Percentiles rank a stretch among this genome's conserved stretches.
Evolutionary conservation across 495 filamentous ascomycete species (phyloP).

Genomic region (Penicillium antarcticum): DNA sequence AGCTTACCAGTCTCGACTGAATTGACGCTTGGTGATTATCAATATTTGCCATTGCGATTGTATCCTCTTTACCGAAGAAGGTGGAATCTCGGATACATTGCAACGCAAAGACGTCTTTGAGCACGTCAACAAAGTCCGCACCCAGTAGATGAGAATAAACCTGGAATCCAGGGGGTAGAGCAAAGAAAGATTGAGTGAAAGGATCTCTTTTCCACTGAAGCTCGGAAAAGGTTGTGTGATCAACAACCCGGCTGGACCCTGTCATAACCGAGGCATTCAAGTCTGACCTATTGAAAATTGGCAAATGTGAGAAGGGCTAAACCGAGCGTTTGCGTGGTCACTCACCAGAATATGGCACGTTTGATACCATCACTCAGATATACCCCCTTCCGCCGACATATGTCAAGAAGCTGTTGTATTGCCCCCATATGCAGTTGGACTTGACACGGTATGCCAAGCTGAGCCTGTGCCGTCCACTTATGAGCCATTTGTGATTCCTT

Average conservation of each 20-base stretch:
- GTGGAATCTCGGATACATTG: slow-evolving; percentile 34
- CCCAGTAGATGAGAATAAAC: slow-evolving; percentile 15
- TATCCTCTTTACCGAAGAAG: slow-evolving; percentile 15
- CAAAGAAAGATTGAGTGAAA: slow-evolving; percentile 19
- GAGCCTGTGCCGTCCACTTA: slow-evolving; percentile 19
- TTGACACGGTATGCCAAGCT: slow-evolving; percentile 22
- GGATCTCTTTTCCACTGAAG: slow-evolving; percentile 35
- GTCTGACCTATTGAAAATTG: slow-evolving; percentile 26
- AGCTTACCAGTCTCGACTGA: slow-evolving; percentile 28
- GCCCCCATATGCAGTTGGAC: slow-evolving; percentile 37
- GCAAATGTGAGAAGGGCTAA: background rate
- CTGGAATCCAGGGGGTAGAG: slow-evolving; percentile 28
- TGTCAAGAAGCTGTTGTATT: slow-evolving; percentile 27
- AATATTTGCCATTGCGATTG: slow-evolving; percentile 29
- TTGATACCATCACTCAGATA: slow-evolving; percentile 34
- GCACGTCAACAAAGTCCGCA: slow-evolving; percentile 27
- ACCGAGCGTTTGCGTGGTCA: background rate
- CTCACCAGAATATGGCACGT: slow-evolving; percentile 40
- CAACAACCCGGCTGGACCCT: slow-evolving; percentile 28
- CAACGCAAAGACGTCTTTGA: slow-evolving; percentile 33
- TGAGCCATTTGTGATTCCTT: background rate
- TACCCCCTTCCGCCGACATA: slow-evolving; percentile 21
- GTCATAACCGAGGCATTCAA: slow-evolving; percentile 33
- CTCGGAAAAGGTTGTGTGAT: slow-evolving; percentile 35
- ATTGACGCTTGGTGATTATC: slow-evolving; percentile 40